Percentiles rank a stretch among this genome's conserved stretches.
Conservation (phyloP, 1,139 yeast genomes). For the Sugiyamaella castrensis region DNA sequence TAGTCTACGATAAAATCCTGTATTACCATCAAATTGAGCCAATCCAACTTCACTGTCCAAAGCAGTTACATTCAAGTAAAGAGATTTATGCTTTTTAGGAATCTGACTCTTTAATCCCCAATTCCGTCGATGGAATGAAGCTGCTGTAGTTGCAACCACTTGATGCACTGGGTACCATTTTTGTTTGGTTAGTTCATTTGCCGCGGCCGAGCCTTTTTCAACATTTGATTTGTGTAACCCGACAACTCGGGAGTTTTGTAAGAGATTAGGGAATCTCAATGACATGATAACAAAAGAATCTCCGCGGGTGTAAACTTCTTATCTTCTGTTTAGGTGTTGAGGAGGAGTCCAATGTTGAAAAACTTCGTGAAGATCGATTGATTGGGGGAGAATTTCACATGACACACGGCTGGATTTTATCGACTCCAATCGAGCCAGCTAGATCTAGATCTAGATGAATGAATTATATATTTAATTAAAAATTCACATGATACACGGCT, state of each 20-base stretch:
- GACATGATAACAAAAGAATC: not conserved
- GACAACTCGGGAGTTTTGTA: conserved; percentile 35
- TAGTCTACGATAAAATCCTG: conserved; percentile 49
- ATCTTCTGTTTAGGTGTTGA: too few relatives aligned
- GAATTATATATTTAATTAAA: too few relatives aligned
- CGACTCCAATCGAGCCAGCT: too few relatives aligned
- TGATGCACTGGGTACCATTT: conserved; percentile 50
- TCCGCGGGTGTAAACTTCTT: too few relatives aligned
- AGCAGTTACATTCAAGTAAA: conserved; percentile 49
- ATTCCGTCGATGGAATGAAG: conserved; percentile 54
- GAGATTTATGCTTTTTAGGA: conserved; percentile 49
- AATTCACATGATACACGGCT: too few relatives aligned
- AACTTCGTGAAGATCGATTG: not conserved
- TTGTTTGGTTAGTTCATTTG: conserved; percentile 23
- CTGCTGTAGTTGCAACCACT: conserved; percentile 54
- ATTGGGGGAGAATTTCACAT: too few relatives aligned
- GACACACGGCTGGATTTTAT: too few relatives aligned
- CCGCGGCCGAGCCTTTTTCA: conserved; percentile 20
- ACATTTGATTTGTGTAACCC: conserved; percentile 16
- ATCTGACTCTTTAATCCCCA: conserved; percentile 63
- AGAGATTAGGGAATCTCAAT: conserved; percentile 19
- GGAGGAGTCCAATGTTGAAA: too few relatives aligned
- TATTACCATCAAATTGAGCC: conserved; percentile 50
- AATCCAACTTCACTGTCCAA: conserved; percentile 53
- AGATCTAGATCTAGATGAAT: too few relatives aligned